Base-by-base conservation (phyloP, 1,284 basidiomycete species). In the Cutaneotrichosporon spelunceum region DNA sequence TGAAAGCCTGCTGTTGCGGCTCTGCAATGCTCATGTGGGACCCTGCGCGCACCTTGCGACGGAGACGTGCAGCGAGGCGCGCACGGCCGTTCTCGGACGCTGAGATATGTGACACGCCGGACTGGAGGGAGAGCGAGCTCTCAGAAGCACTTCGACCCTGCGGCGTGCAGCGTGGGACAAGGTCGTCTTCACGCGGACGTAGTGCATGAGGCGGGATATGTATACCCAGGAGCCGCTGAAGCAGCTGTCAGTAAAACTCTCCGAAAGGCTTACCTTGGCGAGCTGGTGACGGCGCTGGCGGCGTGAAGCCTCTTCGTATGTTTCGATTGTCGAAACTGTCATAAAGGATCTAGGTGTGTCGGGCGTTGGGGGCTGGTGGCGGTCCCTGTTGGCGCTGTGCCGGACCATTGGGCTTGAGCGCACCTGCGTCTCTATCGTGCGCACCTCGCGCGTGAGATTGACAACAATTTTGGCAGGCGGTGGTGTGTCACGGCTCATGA, bases 181-280 rank as follows among this genome's bases (percentile, higher is more conserved):
- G 56, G 53, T 53, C 47, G 26, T 62, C 60, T 5, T 66, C 58
- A 44, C 47, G 27, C 34, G 49, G 24, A 4, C 42, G 57, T 2
- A 66, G 33, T 24, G 65, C 53, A 10, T 60, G 62, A 0, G 67
- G 68, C 14, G 69, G 63, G 50, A 72, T 62, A 0, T 62, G 66
- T 4, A 59, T 52, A 16, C 72, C 72, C 19, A 73, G 60, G 0
- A 73, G 45, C 21, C 70, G 66, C 57, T 73, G 70, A 3, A 73
- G 65, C 64, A 57, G 44, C 13, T 3, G 53, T 53, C 7, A 57
- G 55, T 16, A n/a, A 19, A 11, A 11, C 1, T 11, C 24, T 16
- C 3, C 11, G 1, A 42, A n/a, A n/a, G 1, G 26, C 65, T 26
- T 50, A 72, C 70, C 55, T 73, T 73, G 16, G 70, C 65, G 1